Percentiles rank a stretch among this genome's conserved stretches.
phyloP scores from a whole-genome alignment of 164 flowering plant species.

The Magnolia kwangsiensis region DNA sequence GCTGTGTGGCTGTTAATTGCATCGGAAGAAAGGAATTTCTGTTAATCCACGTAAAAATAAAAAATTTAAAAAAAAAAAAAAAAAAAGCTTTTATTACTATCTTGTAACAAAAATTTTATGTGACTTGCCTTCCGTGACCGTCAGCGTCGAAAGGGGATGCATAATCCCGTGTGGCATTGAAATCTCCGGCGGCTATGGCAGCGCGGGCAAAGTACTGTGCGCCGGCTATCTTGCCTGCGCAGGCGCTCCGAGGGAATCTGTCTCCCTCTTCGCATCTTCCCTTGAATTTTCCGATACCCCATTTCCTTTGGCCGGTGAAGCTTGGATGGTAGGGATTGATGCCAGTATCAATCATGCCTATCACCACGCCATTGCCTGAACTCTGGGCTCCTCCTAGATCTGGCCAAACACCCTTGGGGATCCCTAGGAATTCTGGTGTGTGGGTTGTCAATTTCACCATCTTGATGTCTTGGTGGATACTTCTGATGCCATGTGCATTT shows the following conservation, averaged over 20 bases:
- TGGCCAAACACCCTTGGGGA: slow-evolving; percentile 49
- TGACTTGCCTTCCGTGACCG: slow-evolving; percentile 63
- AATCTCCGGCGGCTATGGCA: slow-evolving; percentile 48
- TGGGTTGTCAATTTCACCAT: slow-evolving; percentile 49
- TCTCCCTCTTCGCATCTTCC: slow-evolving; percentile 46
- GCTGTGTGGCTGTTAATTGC: slow-evolving; percentile 51
- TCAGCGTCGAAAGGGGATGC: slow-evolving; percentile 63
- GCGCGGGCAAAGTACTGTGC: slow-evolving; percentile 50
- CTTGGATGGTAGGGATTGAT: slow-evolving; percentile 56
- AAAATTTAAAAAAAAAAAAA: not conserved
- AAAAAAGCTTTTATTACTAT: not conserved
- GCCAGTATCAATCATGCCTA: slow-evolving; percentile 57
- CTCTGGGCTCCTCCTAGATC: slow-evolving; percentile 34
- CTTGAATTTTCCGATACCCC: slow-evolving; percentile 24
- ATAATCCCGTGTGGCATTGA: slow-evolving; percentile 43
- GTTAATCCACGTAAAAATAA: not conserved
- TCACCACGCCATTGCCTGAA: slow-evolving; percentile 51
- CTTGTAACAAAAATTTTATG: not conserved
- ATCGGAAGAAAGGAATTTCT: not conserved
- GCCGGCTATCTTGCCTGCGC: slow-evolving; percentile 51
- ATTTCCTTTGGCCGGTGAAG: slow-evolving; percentile 19
- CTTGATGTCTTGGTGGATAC: slow-evolving; percentile 43
- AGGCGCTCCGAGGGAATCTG: slow-evolving; percentile 32
- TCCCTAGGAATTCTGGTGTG: slow-evolving; percentile 46
- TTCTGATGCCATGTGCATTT: slow-evolving; percentile 33